Evolutionary conservation across 805 yeast species (phyloP).

Genomic region (Pichia cabralensis): DNA sequence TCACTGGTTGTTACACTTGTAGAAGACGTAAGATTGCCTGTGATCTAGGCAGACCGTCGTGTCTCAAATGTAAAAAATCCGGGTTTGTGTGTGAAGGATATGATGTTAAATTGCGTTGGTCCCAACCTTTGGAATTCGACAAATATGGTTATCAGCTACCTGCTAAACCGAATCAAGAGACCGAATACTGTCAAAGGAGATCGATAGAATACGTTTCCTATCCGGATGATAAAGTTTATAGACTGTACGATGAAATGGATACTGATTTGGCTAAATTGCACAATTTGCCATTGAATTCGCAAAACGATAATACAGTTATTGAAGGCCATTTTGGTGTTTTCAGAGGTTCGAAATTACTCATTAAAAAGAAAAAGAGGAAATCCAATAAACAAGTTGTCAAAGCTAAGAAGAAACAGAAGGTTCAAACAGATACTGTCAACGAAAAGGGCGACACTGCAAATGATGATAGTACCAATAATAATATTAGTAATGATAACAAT

Average conservation of each 20-base stretch:
- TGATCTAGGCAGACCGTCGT: constrained; percentile 60
- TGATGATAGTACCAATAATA: not conserved
- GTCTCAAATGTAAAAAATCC: constrained; percentile 61
- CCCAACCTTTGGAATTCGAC: constrained; percentile 44
- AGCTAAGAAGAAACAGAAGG: not conserved
- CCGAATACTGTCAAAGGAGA: constrained; percentile 56
- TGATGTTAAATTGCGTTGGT: constrained; percentile 73
- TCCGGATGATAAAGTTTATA: constrained; percentile 47
- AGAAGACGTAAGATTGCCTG: constrained; percentile 73
- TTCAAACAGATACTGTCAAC: not conserved
- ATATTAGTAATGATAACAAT: not conserved
- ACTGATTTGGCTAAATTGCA: constrained; percentile 50
- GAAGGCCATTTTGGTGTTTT: constrained; percentile 84
- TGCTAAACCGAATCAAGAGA: constrained; percentile 25
- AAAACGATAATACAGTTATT: constrained; percentile 22
- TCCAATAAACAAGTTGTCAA: not conserved
- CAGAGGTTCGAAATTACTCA: constrained; percentile 29
- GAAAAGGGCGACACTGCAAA: too few relatives aligned
- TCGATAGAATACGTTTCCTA: constrained; percentile 67
- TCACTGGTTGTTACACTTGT: constrained; percentile 86
- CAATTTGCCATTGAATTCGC: constrained; percentile 30
- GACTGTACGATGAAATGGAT: constrained; percentile 78
- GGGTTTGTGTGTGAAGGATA: constrained; percentile 73
- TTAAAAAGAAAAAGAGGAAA: constrained; percentile 13
- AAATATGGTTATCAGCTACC: constrained; percentile 33